A percentile compares a stretch with the other conserved stretches of the same genome.
Evolutionary conservation across 768 basidiomycete species (phyloP).

Genomic region (Leccinum rimulosum): DNA sequence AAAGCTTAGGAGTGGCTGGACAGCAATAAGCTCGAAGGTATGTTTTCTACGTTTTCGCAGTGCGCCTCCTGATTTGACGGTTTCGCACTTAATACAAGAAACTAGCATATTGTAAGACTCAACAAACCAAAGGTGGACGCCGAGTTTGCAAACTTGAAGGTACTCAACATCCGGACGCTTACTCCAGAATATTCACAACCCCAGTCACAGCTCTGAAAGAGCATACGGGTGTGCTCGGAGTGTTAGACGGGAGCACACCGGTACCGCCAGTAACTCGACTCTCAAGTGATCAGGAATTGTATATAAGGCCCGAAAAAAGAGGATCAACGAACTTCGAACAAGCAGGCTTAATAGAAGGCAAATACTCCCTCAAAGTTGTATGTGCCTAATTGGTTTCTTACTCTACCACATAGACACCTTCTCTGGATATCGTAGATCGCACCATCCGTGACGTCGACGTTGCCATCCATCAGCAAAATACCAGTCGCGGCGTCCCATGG

Average conservation of each 20-base stretch:
- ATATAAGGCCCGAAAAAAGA: conserved; percentile 70
- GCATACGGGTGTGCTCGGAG: conserved; percentile 57
- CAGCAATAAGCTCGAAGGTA: conserved; percentile 67
- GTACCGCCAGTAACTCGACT: conserved; percentile 3
- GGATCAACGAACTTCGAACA: conserved; percentile 56
- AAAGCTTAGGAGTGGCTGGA: conserved; percentile 54
- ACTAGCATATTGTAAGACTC: conserved; percentile 81
- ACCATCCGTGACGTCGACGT: conserved; percentile 83
- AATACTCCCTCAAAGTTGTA: conserved; percentile 18
- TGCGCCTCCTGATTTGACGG: background rate
- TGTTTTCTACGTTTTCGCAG: conserved; percentile 19
- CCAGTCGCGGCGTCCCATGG: conserved; percentile 49
- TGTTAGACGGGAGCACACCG: background rate
- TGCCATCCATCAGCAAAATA: conserved; percentile 59
- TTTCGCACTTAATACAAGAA: conserved; percentile 66
- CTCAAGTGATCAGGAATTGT: conserved; percentile 65
- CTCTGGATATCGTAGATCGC: conserved; percentile 78
- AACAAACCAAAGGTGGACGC: conserved; percentile 74
- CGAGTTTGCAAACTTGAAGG: conserved; percentile 59
- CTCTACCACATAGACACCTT: conserved; percentile 56
- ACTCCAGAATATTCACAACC: conserved; percentile 87
- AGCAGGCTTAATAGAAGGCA: conserved; percentile 65
- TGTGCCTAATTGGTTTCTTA: background rate
- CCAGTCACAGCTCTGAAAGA: conserved; percentile 70
- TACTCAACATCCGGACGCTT: conserved; percentile 67